A percentile compares a stretch with the other conserved stretches of the same genome.
These are phyloP conservation scores for Sporobolomyces phaffii DNA, from an alignment of 768 basidiomycete genomes.

Conservation along the genomic window DNA sequence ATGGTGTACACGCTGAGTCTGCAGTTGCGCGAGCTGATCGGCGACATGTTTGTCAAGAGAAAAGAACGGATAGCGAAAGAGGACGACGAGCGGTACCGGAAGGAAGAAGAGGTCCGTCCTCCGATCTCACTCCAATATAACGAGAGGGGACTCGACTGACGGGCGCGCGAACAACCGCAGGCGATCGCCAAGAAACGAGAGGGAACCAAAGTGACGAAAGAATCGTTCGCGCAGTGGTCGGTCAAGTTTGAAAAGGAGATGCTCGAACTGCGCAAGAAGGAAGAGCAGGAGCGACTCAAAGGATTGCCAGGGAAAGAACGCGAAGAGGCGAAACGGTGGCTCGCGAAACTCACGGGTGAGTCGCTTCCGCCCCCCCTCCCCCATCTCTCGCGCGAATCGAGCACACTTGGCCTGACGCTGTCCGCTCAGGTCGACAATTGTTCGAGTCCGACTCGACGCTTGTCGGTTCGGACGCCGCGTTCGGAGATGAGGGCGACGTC, in stretches of 20 bases:
- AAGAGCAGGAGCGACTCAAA: conserved; percentile 73
- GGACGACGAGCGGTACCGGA: conserved; percentile 66
- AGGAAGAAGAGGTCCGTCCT: conserved; percentile 63
- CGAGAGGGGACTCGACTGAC: not conserved
- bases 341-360: conserved; percentile 64
- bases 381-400: not conserved
- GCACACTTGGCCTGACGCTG: not conserved
- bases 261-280: conserved; percentile 55
- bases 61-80: conserved; percentile 56
- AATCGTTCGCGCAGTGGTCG: conserved; percentile 77
- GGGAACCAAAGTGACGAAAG: conserved; percentile 83
- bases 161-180: conserved; percentile 51
- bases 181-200: conserved; percentile 69
- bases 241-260: conserved; percentile 67
- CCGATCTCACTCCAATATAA: not conserved
- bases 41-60: conserved; percentile 58
- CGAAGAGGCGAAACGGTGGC: conserved; percentile 69
- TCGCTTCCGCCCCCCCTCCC: not conserved
- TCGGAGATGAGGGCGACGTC: conserved; percentile 72
- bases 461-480: conserved; percentile 62
- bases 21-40: conserved; percentile 71
- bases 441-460: conserved; percentile 71
- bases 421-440: conserved; percentile 68
- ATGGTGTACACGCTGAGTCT: conserved; percentile 95
- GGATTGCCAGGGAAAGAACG: conserved; percentile 69